phyloP scores from a whole-genome alignment of 2,329 filamentous ascomycete species.

The Colletotrichum abscissum region DNA sequence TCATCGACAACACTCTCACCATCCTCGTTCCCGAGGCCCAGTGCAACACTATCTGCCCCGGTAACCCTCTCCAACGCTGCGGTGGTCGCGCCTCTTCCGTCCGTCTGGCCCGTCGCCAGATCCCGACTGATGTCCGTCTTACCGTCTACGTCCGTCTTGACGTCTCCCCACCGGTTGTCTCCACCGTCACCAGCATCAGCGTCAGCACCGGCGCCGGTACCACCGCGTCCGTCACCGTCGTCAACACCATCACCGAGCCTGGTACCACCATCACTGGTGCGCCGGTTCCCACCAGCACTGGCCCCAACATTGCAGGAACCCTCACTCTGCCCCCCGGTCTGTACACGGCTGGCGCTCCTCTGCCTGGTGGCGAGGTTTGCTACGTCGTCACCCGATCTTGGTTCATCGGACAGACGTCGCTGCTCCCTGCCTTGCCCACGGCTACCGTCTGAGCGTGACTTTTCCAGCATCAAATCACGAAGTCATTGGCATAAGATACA shows the following conservation, averaged over 20 bases:
- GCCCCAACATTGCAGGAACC: slow-evolving; percentile 3
- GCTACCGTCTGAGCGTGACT: slow-evolving; percentile 19
- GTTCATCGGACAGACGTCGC: slow-evolving; percentile 18
- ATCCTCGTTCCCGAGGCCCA: slow-evolving; percentile 25
- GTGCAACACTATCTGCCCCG: slow-evolving; percentile 45
- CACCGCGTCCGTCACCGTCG: slow-evolving; percentile 16
- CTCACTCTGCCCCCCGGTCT: slow-evolving; percentile 28
- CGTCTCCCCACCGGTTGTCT: neutral
- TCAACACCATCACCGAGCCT: slow-evolving; percentile 10
- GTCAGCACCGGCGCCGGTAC: slow-evolving; percentile 11
- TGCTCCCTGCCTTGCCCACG: slow-evolving; percentile 10
- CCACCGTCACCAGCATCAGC: slow-evolving; percentile 1
- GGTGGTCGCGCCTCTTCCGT: slow-evolving; percentile 38
- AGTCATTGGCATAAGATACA: slow-evolving; percentile 17
- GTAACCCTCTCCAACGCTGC: slow-evolving; percentile 39
- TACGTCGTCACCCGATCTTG: slow-evolving; percentile 25
- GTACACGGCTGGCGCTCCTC: slow-evolving; percentile 15
- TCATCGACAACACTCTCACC: slow-evolving; percentile 28
- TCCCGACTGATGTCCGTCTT: slow-evolving; percentile 12
- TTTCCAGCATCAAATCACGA: slow-evolving; percentile 11
- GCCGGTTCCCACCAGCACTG: neutral
- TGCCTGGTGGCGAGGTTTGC: slow-evolving; percentile 18
- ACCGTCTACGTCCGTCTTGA: slow-evolving; percentile 23
- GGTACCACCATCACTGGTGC: neutral
- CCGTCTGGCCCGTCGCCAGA: neutral